Evolutionary conservation across 805 yeast species (phyloP).

Genomic region (Zygoascus flipseniorum): DNA sequence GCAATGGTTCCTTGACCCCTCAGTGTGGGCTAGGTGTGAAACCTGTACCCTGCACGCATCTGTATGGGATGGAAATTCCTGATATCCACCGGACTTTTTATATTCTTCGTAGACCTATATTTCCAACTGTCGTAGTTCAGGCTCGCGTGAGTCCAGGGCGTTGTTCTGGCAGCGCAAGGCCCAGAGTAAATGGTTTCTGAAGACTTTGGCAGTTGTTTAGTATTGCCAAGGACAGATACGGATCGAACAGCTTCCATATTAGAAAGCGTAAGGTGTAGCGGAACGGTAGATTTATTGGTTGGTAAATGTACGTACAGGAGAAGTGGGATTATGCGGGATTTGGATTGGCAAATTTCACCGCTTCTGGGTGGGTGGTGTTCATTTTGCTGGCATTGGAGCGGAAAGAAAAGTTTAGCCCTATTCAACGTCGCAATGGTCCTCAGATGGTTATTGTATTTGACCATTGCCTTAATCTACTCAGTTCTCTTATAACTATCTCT

Average conservation of each 20-base stretch:
- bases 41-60: background rate
- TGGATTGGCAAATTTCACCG: too few relatives aligned
- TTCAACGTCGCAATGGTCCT: too few relatives aligned
- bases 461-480: too few relatives aligned
- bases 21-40: background rate
- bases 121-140: background rate
- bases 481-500: too few relatives aligned
- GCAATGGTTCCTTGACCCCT: background rate
- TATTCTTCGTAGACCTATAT: background rate
- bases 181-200: slow-evolving; percentile 14
- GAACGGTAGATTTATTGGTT: too few relatives aligned
- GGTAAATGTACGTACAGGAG: too few relatives aligned
- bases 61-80: background rate
- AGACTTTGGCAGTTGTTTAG: slow-evolving; percentile 13
- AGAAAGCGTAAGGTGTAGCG: too few relatives aligned
- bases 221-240: slow-evolving; percentile 21
- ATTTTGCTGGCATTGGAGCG: too few relatives aligned
- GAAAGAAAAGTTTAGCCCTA: too few relatives aligned
- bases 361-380: too few relatives aligned
- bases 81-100: background rate
- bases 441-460: too few relatives aligned
- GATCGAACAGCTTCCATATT: slow-evolving; percentile 10
- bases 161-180: slow-evolving; percentile 2
- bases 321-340: too few relatives aligned
- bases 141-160: background rate